phyloP scores from a whole-genome alignment of 106 monocot genomes.

The Phalaenopsis aphrodite region DNA sequence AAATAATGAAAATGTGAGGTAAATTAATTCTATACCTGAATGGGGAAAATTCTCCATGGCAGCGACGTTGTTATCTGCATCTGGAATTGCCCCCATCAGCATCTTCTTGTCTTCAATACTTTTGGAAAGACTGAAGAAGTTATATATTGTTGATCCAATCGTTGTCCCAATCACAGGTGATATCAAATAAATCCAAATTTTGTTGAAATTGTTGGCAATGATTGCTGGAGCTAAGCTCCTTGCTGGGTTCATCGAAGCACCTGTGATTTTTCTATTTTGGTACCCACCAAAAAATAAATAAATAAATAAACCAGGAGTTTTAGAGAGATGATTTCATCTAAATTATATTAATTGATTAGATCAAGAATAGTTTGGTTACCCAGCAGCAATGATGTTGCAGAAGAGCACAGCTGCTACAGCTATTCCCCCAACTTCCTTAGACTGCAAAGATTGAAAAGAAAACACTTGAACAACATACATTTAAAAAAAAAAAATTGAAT shows the following conservation, averaged over 20 bases:
- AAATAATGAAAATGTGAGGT: not conserved
- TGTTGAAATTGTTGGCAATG: constrained; percentile 2
- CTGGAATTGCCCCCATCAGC: not conserved
- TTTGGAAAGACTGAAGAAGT: not conserved
- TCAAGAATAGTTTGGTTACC: constrained; percentile 1
- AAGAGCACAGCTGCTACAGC: constrained; percentile 18
- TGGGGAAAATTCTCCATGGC: not conserved
- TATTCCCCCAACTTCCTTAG: constrained; percentile 13
- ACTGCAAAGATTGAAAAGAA: not conserved
- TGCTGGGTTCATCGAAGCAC: constrained; percentile 41
- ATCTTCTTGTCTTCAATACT: not conserved
- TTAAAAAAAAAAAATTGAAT: not conserved
- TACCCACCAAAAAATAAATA: not conserved
- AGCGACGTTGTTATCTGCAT: not conserved
- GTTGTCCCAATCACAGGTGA: constrained; percentile 17
- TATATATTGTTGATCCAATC: constrained; percentile 12
- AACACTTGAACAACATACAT: not conserved
- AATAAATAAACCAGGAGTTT: not conserved
- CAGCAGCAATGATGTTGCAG: constrained; percentile 7
- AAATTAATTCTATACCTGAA: not conserved
- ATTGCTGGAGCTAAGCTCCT: constrained; percentile 29
- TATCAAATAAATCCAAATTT: constrained; percentile 27
- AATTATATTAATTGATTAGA: too few species aligned
- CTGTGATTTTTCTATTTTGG: constrained; percentile 21
- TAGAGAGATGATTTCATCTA: not conserved